These are phyloP conservation scores for Arthonia radiata DNA, from an alignment of 495 filamentous ascomycete genomes.

Conservation along the genomic window DNA sequence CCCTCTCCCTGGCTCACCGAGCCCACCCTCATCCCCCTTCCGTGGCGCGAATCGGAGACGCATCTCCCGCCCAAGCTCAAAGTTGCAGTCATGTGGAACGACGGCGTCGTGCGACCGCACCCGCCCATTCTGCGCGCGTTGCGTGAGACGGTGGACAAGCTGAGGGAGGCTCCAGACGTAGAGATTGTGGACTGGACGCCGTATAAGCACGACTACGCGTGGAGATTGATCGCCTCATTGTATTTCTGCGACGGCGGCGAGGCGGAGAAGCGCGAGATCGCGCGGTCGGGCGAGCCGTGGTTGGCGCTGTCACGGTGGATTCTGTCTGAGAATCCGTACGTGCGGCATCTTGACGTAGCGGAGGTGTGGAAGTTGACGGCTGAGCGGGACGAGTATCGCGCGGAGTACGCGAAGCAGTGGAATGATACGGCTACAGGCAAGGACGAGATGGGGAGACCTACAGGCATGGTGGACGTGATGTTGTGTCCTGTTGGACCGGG, in stretches of 20 bases:
- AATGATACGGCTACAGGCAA: slow-evolving; percentile 19
- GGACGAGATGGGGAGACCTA: slow-evolving; percentile 3
- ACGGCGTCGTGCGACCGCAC: slow-evolving; percentile 45
- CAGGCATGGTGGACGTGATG: slow-evolving; percentile 37
- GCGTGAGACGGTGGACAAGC: slow-evolving; percentile 25
- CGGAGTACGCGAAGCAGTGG: slow-evolving; percentile 33
- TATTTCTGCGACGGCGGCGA: slow-evolving; percentile 32
- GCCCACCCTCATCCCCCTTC: slow-evolving; percentile 29
- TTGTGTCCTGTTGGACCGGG: slow-evolving; percentile 36
- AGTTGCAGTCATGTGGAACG: slow-evolving; percentile 44
- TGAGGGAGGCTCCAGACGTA: slow-evolving; percentile 22
- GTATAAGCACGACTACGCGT: slow-evolving; percentile 33
- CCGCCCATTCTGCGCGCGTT: slow-evolving; percentile 41
- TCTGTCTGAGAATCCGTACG: slow-evolving; percentile 22
- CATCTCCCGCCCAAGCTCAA: slow-evolving; percentile 20
- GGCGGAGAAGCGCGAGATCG: slow-evolving; percentile 22
- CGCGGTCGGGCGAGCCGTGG: slow-evolving; percentile 30
- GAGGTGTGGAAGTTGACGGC: slow-evolving; percentile 20
- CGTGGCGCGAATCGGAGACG: slow-evolving; percentile 24
- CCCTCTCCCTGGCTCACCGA: slow-evolving; percentile 37
- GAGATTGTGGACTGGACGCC: slow-evolving; percentile 41
- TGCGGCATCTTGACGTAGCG: slow-evolving; percentile 15
- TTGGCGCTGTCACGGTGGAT: slow-evolving; percentile 24
- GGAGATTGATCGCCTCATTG: slow-evolving; percentile 29
- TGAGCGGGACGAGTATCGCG: slow-evolving; percentile 30